Conservation (phyloP, 495 filamentous ascomycete species). For the Aspergillus steynii region DNA sequence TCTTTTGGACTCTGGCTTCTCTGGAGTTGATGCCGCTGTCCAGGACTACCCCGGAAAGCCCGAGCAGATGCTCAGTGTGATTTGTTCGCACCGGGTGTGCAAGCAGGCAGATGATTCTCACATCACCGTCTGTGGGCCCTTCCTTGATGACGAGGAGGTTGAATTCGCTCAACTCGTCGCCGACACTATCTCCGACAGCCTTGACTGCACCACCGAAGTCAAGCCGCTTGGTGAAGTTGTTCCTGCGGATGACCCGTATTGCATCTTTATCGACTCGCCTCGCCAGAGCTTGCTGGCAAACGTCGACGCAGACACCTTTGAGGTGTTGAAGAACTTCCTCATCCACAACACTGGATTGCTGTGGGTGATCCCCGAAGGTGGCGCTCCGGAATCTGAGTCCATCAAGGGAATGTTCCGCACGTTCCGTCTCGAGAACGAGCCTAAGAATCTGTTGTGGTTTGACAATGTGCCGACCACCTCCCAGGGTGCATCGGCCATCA, state of each 20-base stretch:
- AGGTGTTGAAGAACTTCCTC: background rate
- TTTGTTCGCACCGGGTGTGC: background rate
- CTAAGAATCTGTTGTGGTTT: background rate
- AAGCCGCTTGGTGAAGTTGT: background rate
- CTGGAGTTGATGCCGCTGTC: background rate
- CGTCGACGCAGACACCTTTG: background rate
- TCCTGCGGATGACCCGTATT: background rate
- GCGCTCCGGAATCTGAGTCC: background rate
- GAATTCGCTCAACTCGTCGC: background rate
- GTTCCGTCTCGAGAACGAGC: background rate
- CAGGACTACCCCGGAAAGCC: background rate
- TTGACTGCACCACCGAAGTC: background rate
- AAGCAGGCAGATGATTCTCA: background rate
- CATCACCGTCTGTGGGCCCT: background rate
- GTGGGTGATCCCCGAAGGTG: background rate
- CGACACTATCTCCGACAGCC: background rate
- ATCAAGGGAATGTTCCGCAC: constrained; percentile 2
- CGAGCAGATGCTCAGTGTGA: background rate
- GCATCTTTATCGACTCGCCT: background rate
- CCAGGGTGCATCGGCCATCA: background rate
- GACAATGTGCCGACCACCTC: background rate
- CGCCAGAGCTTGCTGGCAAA: background rate
- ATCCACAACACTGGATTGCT: background rate
- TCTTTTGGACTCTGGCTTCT: constrained; percentile 1
- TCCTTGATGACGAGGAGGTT: background rate